Base-by-base conservation (phyloP, 2,329 filamentous ascomycete genomes). In the Neofusicoccum umdonicola region DNA sequence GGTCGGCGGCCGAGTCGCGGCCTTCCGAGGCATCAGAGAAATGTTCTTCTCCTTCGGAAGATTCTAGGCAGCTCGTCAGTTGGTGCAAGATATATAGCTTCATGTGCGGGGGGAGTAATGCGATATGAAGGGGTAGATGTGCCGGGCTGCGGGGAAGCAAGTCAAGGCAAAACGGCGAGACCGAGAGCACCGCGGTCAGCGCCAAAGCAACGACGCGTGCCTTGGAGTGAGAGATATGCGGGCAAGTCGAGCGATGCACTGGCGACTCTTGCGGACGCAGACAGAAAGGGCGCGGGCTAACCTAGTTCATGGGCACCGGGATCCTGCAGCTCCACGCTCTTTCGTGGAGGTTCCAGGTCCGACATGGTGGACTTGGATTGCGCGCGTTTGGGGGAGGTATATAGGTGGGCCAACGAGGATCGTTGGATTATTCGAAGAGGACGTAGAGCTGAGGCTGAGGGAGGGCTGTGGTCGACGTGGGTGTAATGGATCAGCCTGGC, bases 1-100 rank as follows among this genome's bases (percentile, higher is more conserved):
- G 72, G 71, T 67, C 69, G 37, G 67, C 60, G 73, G 68, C 74
- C 68, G 65, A 74, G 71, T 71, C 68, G 71, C 70, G 74, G 73
- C 85, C 87, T 79, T 89, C 87, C 48, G 82, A 85, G 64, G 87
- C 87, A 72, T 89, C 87, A 52, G 86, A 88, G 74, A 89, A 89
- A 76, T 88, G 85, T 67, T 89, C 87, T 56, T 86, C 83, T 66
- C 82, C 84, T 65, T 83, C 83, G 45, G 82, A 84, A 52, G 74
- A 80, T 73, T 78, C 75, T 72, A 22, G 3, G n/a, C 31, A n/a
- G 12, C 39, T 47, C 17, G n/a, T 47, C 15, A 50, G 41, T 58
- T 9, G n/a, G 41, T n/a, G 31, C 7, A 37, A 27, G 3, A 8
- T 27, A n/a, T 17, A 27, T 6, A 12, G 15, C 7, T 8, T 34